These are phyloP conservation scores for Puccinellia tenuiflora DNA, from an alignment of 176 grass and related monocot species.

Conservation along the genomic window DNA sequence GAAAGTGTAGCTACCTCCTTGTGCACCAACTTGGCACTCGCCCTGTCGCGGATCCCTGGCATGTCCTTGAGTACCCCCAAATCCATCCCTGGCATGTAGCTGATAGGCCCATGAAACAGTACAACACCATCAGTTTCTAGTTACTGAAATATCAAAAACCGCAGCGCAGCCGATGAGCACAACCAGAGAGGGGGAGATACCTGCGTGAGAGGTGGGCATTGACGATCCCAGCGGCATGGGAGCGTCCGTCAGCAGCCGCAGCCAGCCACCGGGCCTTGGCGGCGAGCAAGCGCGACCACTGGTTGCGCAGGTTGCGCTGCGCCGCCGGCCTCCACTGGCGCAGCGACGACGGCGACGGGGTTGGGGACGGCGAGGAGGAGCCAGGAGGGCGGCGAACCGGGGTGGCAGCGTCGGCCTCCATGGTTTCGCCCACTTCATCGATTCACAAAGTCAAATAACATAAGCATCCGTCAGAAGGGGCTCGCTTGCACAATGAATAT, in stretches of 20 bases:
- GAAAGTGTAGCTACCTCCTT: conserved; percentile 49
- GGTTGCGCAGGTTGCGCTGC: conserved; percentile 73
- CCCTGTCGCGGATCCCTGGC: conserved; percentile 57
- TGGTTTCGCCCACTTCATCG: background rate
- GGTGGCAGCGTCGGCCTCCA: conserved; percentile 22
- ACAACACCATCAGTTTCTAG: background rate
- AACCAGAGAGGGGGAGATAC: conserved; percentile 15
- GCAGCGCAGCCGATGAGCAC: background rate
- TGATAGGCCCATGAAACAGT: conserved; percentile 15
- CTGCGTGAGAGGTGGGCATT: conserved; percentile 52
- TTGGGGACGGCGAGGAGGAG: background rate
- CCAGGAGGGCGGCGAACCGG: background rate
- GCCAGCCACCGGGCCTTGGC: conserved; percentile 48
- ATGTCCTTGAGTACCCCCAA: conserved; percentile 78
- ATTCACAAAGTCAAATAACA: background rate
- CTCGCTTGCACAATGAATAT: background rate
- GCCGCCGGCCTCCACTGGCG: conserved; percentile 58
- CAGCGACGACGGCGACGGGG: conserved; percentile 31
- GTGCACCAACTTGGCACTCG: conserved; percentile 50
- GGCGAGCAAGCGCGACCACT: conserved; percentile 56
- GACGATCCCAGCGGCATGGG: conserved; percentile 46
- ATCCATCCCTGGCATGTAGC: conserved; percentile 54
- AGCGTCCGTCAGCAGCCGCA: conserved; percentile 28
- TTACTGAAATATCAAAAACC: background rate
- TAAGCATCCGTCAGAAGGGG: background rate